Evolutionary conservation across 768 basidiomycete species (phyloP), one percentile per base, ranked within the genome.

Genomic region (Suillus americanus): DNA sequence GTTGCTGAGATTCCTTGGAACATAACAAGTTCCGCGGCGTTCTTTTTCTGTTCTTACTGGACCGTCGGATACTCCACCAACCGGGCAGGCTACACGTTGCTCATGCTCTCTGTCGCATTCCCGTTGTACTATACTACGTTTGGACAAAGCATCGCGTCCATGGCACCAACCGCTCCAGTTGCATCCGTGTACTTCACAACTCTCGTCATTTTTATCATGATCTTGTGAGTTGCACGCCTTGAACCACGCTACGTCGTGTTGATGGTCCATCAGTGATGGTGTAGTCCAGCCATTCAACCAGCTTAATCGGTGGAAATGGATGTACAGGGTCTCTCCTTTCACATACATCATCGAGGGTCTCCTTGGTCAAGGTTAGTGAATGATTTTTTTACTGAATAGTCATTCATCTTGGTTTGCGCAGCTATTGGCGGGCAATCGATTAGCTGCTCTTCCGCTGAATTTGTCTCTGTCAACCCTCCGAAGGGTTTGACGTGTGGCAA

Each of bases 1-100:
- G 67, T 88, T 12, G 79, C 83, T 5, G 87, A 88, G 66, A 57
- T 88, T 1, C 87, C 87, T 1, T 87, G 85, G 84, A 88, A 88
- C 66, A 80, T 89, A 48, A 6, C 86, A 6, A 84, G 83, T 35
- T 85, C 87, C 1, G 77, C 81, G 0, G 63, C 89, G n/a, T 82
- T 87, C 75, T 91, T 85, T 78, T 69, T 88, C 62, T 85, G 82
- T 67, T 90, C 88, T 88, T 90, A 82, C 74, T 89, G 85, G 85
- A 87, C 87, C 5, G 85, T 89, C 59, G 88, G 88, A 0, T 86
- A 86, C 70, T 78, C 79, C 9, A 76, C 74, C 1, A 77, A 79
- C 20, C 76, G 87, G 45, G 86, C 80, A 4, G 89, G 82, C 18
- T 89, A 84, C 69, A 85, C 83, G 3, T 89, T 80, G 69, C 79